These are phyloP conservation scores for Pseudocercospora crystallina DNA, from an alignment of 2,329 filamentous ascomycete species.

Conservation along the genomic window DNA sequence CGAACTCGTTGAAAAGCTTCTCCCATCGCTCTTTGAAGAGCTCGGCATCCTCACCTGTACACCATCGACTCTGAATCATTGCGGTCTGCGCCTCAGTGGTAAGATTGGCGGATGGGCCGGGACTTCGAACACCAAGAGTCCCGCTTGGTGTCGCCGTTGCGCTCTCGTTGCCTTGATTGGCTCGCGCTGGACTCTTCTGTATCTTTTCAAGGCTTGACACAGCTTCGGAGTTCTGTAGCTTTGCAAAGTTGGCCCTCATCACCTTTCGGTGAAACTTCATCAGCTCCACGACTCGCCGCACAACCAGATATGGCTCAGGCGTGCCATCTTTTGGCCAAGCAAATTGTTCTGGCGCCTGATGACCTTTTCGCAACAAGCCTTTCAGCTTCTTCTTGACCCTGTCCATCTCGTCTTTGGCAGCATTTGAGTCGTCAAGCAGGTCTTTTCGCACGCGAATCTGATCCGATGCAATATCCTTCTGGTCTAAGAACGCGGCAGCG, in stretches of 20 bases:
- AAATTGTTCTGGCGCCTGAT: slow-evolving; percentile 89
- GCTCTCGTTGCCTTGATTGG: slow-evolving; percentile 42
- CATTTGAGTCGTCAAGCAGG: slow-evolving; percentile 93
- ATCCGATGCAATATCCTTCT: slow-evolving; percentile 80
- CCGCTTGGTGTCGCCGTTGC: not conserved
- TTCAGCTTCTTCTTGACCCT: slow-evolving; percentile 99
- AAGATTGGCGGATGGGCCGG: slow-evolving; percentile 34
- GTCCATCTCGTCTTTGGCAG: slow-evolving; percentile 98
- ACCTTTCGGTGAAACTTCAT: slow-evolving; percentile 97
- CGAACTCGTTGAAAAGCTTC: slow-evolving; percentile 95
- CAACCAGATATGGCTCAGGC: slow-evolving; percentile 90
- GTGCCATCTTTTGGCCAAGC: slow-evolving; percentile 94
- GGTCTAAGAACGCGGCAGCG: slow-evolving; percentile 81
- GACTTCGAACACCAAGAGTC: not conserved
- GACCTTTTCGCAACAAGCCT: slow-evolving; percentile 84
- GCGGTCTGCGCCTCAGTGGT: slow-evolving; percentile 21
- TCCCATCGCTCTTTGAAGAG: slow-evolving; percentile 97
- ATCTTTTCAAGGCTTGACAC: slow-evolving; percentile 58
- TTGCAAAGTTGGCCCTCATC: slow-evolving; percentile 91
- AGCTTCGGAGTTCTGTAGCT: slow-evolving; percentile 62
- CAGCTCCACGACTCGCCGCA: slow-evolving; percentile 85
- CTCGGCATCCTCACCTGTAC: slow-evolving; percentile 90
- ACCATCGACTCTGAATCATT: slow-evolving; percentile 85
- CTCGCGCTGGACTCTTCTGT: slow-evolving; percentile 48
- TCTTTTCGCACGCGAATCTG: slow-evolving; percentile 92